Conservation (phyloP, 2,329 filamentous ascomycete genomes). For the Tolypocladium sp. region DNA sequence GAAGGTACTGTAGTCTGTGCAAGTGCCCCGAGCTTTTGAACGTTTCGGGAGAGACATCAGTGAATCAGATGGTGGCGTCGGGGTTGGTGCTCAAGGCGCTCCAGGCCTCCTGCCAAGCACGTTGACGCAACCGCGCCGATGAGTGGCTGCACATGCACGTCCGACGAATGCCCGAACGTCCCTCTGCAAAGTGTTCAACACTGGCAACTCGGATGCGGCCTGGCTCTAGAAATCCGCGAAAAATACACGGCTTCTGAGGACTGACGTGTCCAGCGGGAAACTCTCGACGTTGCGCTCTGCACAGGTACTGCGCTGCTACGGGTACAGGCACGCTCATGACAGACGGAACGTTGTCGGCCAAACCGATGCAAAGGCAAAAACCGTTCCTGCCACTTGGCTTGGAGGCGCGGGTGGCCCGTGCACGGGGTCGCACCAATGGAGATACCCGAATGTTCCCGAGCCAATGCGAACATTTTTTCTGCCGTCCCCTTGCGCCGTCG, state of each 20-base stretch:
- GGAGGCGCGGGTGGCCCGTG: background rate
- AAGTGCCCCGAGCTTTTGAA: too few relatives aligned
- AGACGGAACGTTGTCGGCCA: too few relatives aligned
- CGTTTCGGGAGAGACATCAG: too few relatives aligned
- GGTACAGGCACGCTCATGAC: too few relatives aligned
- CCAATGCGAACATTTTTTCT: background rate
- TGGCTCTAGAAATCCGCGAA: too few relatives aligned
- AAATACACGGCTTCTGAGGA: too few relatives aligned
- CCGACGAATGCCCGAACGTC: background rate
- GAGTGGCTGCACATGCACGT: background rate
- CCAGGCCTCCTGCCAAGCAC: background rate
- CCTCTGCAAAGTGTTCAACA: too few relatives aligned
- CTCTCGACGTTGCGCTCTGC: too few relatives aligned
- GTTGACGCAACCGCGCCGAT: background rate
- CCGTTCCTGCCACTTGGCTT: background rate
- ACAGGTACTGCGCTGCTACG: too few relatives aligned
- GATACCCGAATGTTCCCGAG: background rate
- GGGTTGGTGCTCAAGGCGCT: background rate
- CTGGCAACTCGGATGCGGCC: too few relatives aligned
- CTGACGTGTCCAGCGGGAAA: too few relatives aligned
- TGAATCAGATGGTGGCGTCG: background rate
- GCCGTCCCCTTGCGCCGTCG: background rate
- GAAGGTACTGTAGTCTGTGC: too few relatives aligned
- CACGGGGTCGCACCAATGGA: background rate
- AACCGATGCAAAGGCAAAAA: background rate